Evolutionary conservation across 371 early-diverging fungal species (phyloP), one percentile per base, ranked within the genome.

Genomic region (Mortierella sp.): DNA sequence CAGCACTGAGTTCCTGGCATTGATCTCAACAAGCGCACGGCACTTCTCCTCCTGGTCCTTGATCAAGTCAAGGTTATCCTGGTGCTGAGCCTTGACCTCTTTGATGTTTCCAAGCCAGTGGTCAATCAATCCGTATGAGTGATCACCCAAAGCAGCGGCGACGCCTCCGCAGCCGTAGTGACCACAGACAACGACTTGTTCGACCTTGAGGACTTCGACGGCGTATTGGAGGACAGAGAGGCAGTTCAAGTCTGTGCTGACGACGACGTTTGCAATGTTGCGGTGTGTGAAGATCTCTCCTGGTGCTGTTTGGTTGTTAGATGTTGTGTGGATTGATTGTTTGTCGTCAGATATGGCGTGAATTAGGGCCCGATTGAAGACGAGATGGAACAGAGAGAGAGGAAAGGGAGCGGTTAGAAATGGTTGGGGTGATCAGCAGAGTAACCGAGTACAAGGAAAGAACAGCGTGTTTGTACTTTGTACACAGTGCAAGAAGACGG

Each of bases 211-310:
- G 45, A 94, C 92, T 44, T 97, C 95, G 60, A 99, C 96, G 45
- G 99, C 97, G 84, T 96, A 99, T 88, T 98, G 96, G 44, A 99
- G 88, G 72, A 97, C 98, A 5, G 96, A 95, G n/a, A 96, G 91
- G 65, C 91, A 91, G 86, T 93, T 97, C 73, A 96, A 74, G 84
- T 99, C 99, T 47, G 92, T 90, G 79, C 92, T 90, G 10, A 84
- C 88, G 48, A 98, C 94, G 24, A 97, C 94, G 89, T 98, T 98
- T 83, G 98, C 99, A 76, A 99, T 97, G 90, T 98, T 99, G 83
- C 98, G 93, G 90, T 97, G 97, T 16, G 97, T 96, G 90, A 98
- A 99, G 48, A 98, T 90, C 68, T 98, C 98, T 58, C 99, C 98
- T 21, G 96, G 95, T 34, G 88, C 90, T 71, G 63, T 79, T 21